Conservation (phyloP, 2,329 filamentous ascomycete genomes). For the Clarireedia hainanense region DNA sequence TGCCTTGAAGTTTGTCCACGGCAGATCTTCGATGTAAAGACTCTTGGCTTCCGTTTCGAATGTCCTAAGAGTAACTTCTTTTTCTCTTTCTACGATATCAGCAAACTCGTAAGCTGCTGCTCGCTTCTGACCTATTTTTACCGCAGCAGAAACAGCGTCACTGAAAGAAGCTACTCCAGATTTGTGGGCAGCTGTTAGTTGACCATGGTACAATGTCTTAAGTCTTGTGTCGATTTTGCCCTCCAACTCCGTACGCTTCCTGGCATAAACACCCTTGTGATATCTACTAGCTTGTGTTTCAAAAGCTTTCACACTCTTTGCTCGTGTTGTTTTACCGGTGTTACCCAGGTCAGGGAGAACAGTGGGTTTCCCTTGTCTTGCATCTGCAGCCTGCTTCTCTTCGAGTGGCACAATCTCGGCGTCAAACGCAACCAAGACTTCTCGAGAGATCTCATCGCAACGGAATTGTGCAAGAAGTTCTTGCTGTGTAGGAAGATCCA, state of each 20-base stretch:
- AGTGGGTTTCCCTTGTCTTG: constrained; percentile 61
- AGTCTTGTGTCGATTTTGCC: constrained; percentile 80
- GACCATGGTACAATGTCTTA: constrained; percentile 81
- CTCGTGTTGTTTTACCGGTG: constrained; percentile 63
- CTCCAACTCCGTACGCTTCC: constrained; percentile 80
- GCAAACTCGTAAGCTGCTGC: constrained; percentile 90
- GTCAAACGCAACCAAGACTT: constrained; percentile 81
- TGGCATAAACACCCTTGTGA: constrained; percentile 88
- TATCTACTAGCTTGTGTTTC: constrained; percentile 87
- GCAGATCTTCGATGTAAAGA: constrained; percentile 67
- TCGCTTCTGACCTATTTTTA: constrained; percentile 89
- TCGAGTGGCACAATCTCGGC: constrained; percentile 75
- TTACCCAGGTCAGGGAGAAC: constrained; percentile 69
- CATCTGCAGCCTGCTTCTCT: constrained; percentile 70
- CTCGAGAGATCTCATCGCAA: constrained; percentile 91
- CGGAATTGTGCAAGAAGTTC: constrained; percentile 94
- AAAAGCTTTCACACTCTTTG: constrained; percentile 72
- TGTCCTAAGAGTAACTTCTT: constrained; percentile 62
- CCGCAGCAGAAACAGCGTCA: constrained; percentile 75
- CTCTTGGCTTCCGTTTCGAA: constrained; percentile 72
- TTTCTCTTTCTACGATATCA: constrained; percentile 81
- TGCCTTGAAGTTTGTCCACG: constrained; percentile 82
- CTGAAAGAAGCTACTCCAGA: constrained; percentile 75
- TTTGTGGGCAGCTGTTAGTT: constrained; percentile 84
- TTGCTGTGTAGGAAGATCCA: constrained; percentile 94